Evolutionary conservation across 345 rosid species (phyloP).

Genomic region (Aethionema arabicum): DNA sequence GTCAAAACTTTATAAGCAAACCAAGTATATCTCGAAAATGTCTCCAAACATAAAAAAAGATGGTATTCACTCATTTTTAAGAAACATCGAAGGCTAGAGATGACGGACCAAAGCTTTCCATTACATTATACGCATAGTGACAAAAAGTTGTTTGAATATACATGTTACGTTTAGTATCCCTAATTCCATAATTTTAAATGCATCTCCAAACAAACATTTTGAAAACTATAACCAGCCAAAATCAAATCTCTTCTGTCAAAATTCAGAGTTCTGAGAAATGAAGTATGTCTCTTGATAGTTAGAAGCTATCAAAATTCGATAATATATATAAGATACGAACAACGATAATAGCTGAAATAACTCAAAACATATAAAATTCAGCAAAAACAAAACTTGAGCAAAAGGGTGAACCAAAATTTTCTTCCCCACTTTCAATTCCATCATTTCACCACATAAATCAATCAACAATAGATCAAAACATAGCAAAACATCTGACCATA

Average conservation of each 20-base stretch:
- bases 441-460: conserved; percentile 6
- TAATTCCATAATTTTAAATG: neutral
- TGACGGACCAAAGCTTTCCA: neutral
- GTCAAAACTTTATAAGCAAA: neutral
- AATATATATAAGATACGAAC: neutral
- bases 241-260: neutral
- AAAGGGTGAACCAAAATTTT: neutral
- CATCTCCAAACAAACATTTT: conserved; percentile 13
- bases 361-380: neutral
- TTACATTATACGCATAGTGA: neutral
- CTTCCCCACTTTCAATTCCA: neutral
- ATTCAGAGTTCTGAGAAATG: neutral
- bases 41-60: neutral
- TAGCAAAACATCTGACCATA: neutral
- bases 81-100: too few relatives aligned
- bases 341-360: neutral
- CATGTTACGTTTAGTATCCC: neutral
- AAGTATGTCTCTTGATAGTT: neutral
- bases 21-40: neutral
- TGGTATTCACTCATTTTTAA: neutral
- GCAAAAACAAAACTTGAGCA: conserved; percentile 14
- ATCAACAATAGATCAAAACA: conserved; percentile 12
- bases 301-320: neutral
- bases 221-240: conserved; percentile 11
- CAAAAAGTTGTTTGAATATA: neutral